Base-by-base conservation (phyloP, 495 filamentous ascomycete species). In the Podospora conica region DNA sequence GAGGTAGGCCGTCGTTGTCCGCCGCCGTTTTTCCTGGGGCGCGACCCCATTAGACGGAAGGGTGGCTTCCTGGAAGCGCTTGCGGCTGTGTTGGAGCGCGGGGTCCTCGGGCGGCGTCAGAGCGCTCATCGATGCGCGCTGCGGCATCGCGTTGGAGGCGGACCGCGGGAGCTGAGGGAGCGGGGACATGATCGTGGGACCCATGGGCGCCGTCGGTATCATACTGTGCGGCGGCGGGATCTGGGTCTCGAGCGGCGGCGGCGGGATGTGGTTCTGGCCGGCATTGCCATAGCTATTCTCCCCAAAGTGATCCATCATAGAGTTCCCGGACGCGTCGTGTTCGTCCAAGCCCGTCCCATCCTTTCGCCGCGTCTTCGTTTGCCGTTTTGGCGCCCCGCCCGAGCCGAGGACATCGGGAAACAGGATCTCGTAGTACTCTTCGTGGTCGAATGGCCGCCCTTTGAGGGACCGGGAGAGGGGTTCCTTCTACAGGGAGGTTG, bases 71-170 rank as follows among this genome's bases (percentile, higher is more conserved):
- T 73, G 69, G 33, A 71, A 60, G 23, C 76, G 71, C 66, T 77
- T 77, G 24, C 76, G 76, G 5, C 74, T 65, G 6, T 77, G 77
- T 9, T 48, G 40, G 40, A 72, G 66, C 12, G 70, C 58, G 10
- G 73, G 76, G 71, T 83, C 81, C 28, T 82, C 81, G n/a, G 81
- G 81, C 2, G 80, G 81, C 0, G 81, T 83, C 15, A 83, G 74
- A 2, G 79, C 81, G n/a, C 66, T 63, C 31, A 77, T 70, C 11
- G 77, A 73, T 9, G 74, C 57, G 21, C 76, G 74, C 18, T 75
- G 68, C 6, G 74, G 75, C 21, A 74, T 71, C 3, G 70, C 61
- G 1, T 70, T 71, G 22, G 75, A 72, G 8, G 71, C 71, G 25
- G 71, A 70, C 31, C 73, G 71, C 63, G 67, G 71, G 65, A 56